phyloP scores from a whole-genome alignment of 2,329 filamentous ascomycete genomes.

The Alternaria triticina region DNA sequence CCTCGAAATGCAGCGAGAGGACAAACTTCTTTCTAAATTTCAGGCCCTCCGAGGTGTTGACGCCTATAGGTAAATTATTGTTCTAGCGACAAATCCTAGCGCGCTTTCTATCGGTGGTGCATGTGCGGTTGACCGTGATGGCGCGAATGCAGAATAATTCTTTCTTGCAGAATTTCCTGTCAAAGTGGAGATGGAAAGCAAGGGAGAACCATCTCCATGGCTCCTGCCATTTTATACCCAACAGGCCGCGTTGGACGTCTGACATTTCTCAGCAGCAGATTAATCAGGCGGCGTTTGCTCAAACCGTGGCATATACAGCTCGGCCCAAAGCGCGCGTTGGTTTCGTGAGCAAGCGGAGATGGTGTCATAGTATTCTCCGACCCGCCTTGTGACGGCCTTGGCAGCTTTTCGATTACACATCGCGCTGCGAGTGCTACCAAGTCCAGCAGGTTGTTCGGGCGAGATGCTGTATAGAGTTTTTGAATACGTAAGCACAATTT shows the following conservation, averaged over 20 bases:
- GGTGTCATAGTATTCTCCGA: constrained; percentile 40
- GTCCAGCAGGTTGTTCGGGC: constrained; percentile 15
- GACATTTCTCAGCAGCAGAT: constrained; percentile 36
- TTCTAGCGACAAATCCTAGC: constrained; percentile 20
- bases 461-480: constrained; percentile 2
- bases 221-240: constrained; percentile 4
- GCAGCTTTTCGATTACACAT: constrained; percentile 24
- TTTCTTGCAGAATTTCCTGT: neutral
- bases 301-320: constrained; percentile 12
- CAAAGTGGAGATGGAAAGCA: neutral
- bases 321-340: constrained; percentile 22
- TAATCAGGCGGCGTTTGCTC: constrained; percentile 19
- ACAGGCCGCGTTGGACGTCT: constrained; percentile 1
- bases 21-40: neutral
- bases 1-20: neutral
- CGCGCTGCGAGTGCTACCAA: constrained; percentile 3
- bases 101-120: constrained; percentile 13
- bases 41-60: constrained; percentile 5
- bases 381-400: constrained; percentile 40
- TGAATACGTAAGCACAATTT: constrained; percentile 14
- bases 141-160: neutral
- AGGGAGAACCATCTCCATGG: constrained; percentile 2
- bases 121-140: neutral
- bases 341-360: constrained; percentile 39
- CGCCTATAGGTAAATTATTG: constrained; percentile 19